Evolutionary conservation across 148 eudicot genomes (phyloP), one percentile per base, ranked within the genome.

Genomic region (Diospyros lotus): DNA sequence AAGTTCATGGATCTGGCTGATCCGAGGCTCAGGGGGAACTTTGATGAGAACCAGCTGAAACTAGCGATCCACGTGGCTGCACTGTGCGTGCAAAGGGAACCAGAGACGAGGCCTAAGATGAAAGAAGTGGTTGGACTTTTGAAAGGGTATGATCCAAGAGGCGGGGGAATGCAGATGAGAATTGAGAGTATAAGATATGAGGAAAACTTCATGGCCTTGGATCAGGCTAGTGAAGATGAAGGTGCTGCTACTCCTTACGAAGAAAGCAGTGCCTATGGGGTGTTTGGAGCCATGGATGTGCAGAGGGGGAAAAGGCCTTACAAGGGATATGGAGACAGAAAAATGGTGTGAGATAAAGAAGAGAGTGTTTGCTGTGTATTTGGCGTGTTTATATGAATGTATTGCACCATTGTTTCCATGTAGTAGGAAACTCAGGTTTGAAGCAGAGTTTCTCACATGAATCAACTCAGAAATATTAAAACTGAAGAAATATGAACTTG

Each of bases 101-200:
- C 82, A 3, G 89, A 81, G 73, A 84, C 75, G 18, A 64, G 87
- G 78, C 89, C 89, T 13, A 81, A 62, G 43, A 86, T 86, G 89
- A 15, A 66, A 60, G 80, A 86, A 7, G 85, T 84, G 15, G 89
- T 73, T 38, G 82, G 28, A 28, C 28, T 28, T 28, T 28, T 28
- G 28, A 28, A 28, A 28, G 28, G 28, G 28, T 28, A 28, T 28
- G 28, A 28, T 28, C 28, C 28, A 28, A 66, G 10, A 76, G 86
- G 89, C 79, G 83, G 2, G 75, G 71, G 67, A 28, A 71, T 56
- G 79, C 82, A 0, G 15, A 38, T 1, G 77, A 77, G 61, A 53
- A 73, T 80, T 15, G 73, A 78, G 12, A 85, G 84, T 66, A 73
- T 78, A 0, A 85, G 74, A 61, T 71, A 80, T 78, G 75, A 74